Conservation (phyloP, 108 stramenopile species). For the Nitzschia inconspicua region DNA sequence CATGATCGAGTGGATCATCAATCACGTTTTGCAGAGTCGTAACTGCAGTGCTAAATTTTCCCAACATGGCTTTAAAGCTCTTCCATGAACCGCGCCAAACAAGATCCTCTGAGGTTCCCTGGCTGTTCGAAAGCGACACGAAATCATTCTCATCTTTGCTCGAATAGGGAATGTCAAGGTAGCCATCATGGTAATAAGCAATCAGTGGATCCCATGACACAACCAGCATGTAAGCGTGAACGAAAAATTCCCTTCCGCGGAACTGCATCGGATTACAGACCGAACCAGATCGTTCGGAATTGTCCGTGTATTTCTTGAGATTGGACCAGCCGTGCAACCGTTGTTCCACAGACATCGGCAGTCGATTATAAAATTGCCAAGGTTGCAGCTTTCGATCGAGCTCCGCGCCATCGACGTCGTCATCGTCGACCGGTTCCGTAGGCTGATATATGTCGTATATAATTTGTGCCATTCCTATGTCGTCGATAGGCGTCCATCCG, state of each 20-base stretch:
- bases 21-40: no score
- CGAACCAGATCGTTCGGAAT: not conserved
- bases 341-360: not conserved
- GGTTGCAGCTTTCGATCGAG: no score
- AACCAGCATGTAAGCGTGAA: slow-evolving; percentile 17
- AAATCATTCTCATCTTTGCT: not conserved
- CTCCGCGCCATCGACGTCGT: not conserved
- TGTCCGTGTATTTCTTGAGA: not conserved
- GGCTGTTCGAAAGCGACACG: no score
- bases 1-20: slow-evolving; percentile 27
- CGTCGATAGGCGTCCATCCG: not conserved
- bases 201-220: slow-evolving; percentile 27
- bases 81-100: no score
- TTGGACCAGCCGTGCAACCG: no score
- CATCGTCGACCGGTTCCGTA: not conserved
- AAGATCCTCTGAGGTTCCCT: no score
- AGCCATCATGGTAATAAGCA: slow-evolving; percentile 34
- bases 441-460: no score
- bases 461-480: not conserved
- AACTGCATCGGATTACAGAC: not conserved
- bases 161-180: not conserved
- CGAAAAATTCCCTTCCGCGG: not conserved
- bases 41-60: no score
- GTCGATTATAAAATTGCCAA: not conserved
- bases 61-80: no score